phyloP scores from a whole-genome alignment of 805 yeast genomes.

The Candida orba region DNA sequence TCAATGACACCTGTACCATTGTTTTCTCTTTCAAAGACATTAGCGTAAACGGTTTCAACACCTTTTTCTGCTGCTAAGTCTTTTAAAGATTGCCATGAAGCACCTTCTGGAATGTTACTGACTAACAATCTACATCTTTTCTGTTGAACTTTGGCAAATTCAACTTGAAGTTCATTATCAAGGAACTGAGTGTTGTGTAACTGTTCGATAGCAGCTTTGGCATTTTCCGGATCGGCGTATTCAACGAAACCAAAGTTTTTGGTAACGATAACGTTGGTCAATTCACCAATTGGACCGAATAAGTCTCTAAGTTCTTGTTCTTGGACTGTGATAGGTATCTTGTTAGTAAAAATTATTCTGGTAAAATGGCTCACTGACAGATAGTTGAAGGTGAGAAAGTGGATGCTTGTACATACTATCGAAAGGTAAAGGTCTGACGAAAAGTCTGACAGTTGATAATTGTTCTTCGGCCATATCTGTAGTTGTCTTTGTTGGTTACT shows the following conservation, averaged over 20 bases:
- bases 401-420: conserved; percentile 24
- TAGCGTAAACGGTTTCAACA: conserved; percentile 53
- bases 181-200: conserved; percentile 67
- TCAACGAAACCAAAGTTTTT: conserved; percentile 89
- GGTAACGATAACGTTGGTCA: conserved; percentile 61
- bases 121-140: conserved; percentile 71
- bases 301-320: conserved; percentile 62
- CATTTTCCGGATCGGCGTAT: conserved; percentile 66
- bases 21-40: conserved; percentile 38
- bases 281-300: conserved; percentile 58
- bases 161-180: conserved; percentile 39
- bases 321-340: conserved; percentile 19
- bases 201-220: conserved; percentile 65
- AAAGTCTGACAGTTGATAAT: conserved; percentile 38
- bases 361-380: no score
- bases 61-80: conserved; percentile 81
- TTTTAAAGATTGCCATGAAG: conserved; percentile 85
- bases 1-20: conserved; percentile 41
- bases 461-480: conserved; percentile 15
- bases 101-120: conserved; percentile 62
- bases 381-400: neutral
- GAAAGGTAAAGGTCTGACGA: conserved; percentile 57
- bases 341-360: no score
- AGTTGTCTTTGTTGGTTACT: neutral
- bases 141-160: conserved; percentile 37